Evolutionary conservation across 192 early-diverging fungal species (phyloP), one percentile per base, ranked within the genome.

Genomic region (Martensiomyces pterosporus): DNA sequence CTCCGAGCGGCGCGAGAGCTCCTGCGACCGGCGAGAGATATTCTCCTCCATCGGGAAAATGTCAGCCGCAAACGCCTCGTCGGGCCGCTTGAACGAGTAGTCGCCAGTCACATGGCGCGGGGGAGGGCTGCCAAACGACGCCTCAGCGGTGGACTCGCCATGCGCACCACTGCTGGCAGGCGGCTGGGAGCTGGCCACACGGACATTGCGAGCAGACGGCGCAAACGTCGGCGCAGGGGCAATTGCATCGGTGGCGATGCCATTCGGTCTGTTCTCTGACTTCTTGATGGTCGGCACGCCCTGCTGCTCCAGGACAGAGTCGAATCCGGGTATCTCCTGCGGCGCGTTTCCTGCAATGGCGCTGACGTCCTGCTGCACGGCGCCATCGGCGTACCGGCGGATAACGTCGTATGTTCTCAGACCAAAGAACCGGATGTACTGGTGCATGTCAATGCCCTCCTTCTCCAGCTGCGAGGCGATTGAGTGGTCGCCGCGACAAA

Each of bases 361-460:
- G 8, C 41, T 13, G 4, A 63, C 39, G 36, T 63, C 60, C 16
- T 62, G 71, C 51, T 56, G 41, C 0, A 55, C 26, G 1, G 40
- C 50, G 15, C 51, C 56, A 43, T 72, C 69, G 10, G 24, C 56
- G 32, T 49, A 57, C 32, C 67, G 50, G 38, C 80, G 67, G 33
- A 88, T 75, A 15, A 84, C 75, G 52, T 85, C 87, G 50, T 81
- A 85, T 33, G 77, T 85, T 23, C 89, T 79, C 40, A 92, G 69
- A n/a, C 84, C 80, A 41, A 70, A 84, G 75, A 87, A 90, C 15
- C 69, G 65, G 44, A 90, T 88, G 52, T 90, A 90, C 10, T 75
- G 49, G 55, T 67, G 55, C 71, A 67, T 75, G 23, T 50, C 24
- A 24, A 90, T 85, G 6, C 83, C 80, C 2, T 58, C 64, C 24